These are phyloP conservation scores for Debaryomyces singareniensis DNA, from an alignment of 1,139 yeast genomes.

Conservation along the genomic window DNA sequence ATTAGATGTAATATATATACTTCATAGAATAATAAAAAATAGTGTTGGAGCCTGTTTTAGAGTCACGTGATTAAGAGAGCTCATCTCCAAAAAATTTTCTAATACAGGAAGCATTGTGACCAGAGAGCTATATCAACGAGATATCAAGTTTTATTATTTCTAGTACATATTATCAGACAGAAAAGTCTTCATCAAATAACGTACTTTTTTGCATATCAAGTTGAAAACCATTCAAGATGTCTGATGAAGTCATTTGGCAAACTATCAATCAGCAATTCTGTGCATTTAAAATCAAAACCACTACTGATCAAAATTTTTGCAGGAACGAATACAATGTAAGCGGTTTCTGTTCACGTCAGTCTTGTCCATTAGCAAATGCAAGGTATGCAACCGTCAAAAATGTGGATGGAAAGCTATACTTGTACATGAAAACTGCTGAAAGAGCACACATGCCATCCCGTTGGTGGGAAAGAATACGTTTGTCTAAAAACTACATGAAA, in stretches of 20 bases:
- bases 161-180: too few species aligned
- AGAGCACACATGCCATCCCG: constrained; percentile 92
- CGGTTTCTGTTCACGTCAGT: constrained; percentile 86
- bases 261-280: constrained; percentile 86
- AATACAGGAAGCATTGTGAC: too few species aligned
- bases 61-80: too few species aligned
- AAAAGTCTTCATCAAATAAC: too few species aligned
- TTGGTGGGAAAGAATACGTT: constrained; percentile 88
- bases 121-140: too few species aligned
- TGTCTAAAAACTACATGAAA: constrained; percentile 79
- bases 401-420: constrained; percentile 79
- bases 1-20: too few species aligned
- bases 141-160: too few species aligned
- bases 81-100: too few species aligned
- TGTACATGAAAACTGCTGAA: constrained; percentile 96
- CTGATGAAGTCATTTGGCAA: constrained; percentile 78
- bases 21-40: too few species aligned
- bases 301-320: constrained; percentile 76
- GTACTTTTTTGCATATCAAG: too few species aligned
- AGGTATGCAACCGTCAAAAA: constrained; percentile 91
- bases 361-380: constrained; percentile 95
- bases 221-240: constrained; percentile 19
- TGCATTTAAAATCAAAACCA: constrained; percentile 77
- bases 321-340: constrained; percentile 84
- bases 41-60: too few species aligned